These are phyloP conservation scores for Pezicula rhizophila DNA, from an alignment of 2,329 filamentous ascomycete genomes.

Conservation along the genomic window DNA sequence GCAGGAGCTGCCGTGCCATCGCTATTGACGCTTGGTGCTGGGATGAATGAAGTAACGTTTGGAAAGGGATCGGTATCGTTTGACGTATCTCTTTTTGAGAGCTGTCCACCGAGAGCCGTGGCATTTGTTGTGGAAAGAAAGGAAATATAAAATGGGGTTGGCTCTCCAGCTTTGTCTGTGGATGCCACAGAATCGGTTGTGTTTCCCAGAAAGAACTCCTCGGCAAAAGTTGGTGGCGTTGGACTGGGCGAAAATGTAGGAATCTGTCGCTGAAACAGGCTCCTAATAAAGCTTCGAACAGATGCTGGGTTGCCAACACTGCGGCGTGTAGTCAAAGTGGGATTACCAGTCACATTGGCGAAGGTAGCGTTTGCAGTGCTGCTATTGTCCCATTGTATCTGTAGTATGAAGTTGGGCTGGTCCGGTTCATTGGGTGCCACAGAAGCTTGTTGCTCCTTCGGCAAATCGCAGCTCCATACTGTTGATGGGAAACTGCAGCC, in stretches of 20 bases:
- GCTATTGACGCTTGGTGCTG: constrained; percentile 52
- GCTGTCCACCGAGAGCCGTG: constrained; percentile 22
- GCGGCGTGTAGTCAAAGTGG: constrained; percentile 16
- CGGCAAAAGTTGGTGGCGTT: constrained; percentile 40
- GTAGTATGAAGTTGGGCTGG: constrained; percentile 73
- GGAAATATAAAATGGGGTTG: constrained; percentile 83
- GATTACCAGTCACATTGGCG: constrained; percentile 31
- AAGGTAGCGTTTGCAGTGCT: constrained; percentile 35
- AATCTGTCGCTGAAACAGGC: constrained; percentile 26
- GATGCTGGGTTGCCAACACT: constrained; percentile 25
- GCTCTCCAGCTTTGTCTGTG: constrained; percentile 70
- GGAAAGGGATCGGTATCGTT: constrained; percentile 16
- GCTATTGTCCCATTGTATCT: constrained; percentile 68
- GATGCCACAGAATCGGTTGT: constrained; percentile 70
- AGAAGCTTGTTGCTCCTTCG: constrained; percentile 66
- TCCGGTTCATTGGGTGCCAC: constrained; percentile 58
- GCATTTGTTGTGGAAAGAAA: constrained; percentile 47
- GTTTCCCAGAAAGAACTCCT: constrained; percentile 77
- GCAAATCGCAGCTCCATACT: constrained; percentile 80
- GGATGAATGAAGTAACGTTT: constrained; percentile 50
- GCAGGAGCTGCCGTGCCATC: constrained; percentile 71
- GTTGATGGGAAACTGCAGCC: constrained; percentile 68
- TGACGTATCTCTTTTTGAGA: constrained; percentile 10
- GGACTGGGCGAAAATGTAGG: constrained; percentile 38
- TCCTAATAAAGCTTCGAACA: constrained; percentile 25